phyloP scores from a whole-genome alignment of 352 stramenopile genomes.

The Pythium phragmiticola region DNA sequence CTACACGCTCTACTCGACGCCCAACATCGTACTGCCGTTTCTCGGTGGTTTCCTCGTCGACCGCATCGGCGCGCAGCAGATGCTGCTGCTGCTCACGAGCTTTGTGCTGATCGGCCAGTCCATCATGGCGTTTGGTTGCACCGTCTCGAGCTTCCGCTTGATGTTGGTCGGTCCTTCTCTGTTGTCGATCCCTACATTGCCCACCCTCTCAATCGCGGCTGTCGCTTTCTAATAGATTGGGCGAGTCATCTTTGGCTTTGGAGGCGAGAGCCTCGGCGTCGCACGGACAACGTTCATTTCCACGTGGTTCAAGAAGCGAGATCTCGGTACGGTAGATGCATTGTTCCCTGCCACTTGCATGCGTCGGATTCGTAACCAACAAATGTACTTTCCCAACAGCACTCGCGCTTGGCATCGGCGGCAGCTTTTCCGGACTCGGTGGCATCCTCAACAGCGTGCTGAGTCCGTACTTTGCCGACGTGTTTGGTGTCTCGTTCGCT shows the following conservation, averaged over 20 bases:
- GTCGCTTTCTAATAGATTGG: constrained; percentile 45
- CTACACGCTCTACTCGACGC: constrained; percentile 84
- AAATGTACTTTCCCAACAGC: constrained; percentile 25
- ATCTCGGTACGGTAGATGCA: constrained; percentile 42
- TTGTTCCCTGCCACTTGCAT: background rate
- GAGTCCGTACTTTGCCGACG: constrained; percentile 63
- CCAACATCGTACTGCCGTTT: constrained; percentile 85
- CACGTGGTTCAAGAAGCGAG: constrained; percentile 80
- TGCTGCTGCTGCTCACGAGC: constrained; percentile 62
- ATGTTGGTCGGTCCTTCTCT: constrained; percentile 33
- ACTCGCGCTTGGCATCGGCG: constrained; percentile 75
- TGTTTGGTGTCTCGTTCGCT: constrained; percentile 44
- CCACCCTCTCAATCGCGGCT: background rate
- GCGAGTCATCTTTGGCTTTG: constrained; percentile 79
- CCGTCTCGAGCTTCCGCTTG: constrained; percentile 38
- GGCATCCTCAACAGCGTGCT: constrained; percentile 80
- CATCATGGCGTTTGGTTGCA: constrained; percentile 64
- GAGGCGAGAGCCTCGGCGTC: constrained; percentile 78
- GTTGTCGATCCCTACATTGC: background rate
- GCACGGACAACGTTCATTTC: constrained; percentile 68
- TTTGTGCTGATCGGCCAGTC: constrained; percentile 61
- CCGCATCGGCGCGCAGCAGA: constrained; percentile 52
- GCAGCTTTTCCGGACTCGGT: constrained; percentile 67
- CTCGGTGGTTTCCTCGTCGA: constrained; percentile 81
- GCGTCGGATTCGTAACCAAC: too few relatives aligned